A percentile compares a stretch with the other conserved stretches of the same genome.
phyloP scores from a whole-genome alignment of 495 filamentous ascomycete species.

The Entonaema liquescens region DNA sequence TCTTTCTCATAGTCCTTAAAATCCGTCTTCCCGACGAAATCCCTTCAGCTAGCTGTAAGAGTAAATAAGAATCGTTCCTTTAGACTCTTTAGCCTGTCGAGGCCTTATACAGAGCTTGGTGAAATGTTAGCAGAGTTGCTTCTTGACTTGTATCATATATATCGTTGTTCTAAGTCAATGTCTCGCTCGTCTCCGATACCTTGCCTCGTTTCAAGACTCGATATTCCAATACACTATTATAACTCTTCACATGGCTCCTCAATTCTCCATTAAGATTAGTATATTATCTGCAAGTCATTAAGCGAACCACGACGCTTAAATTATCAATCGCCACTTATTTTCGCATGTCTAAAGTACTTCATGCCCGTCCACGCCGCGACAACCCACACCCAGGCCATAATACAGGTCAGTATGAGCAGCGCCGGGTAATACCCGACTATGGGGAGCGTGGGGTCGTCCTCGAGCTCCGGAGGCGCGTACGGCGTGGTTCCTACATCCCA shows the following conservation, averaged over 20 bases:
- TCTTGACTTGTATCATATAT: background rate
- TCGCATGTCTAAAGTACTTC: conserved; percentile 99
- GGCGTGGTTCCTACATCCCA: conserved; percentile 99
- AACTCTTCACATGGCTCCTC: background rate
- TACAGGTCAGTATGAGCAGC: conserved; percentile 85
- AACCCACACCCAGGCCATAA: conserved; percentile 99
- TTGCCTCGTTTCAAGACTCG: background rate
- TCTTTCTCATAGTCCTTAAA: background rate
- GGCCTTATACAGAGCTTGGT: background rate
- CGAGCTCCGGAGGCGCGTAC: conserved; percentile 89
- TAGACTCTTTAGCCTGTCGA: background rate
- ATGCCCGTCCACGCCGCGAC: conserved; percentile 96
- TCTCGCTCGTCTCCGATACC: background rate
- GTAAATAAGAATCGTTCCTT: background rate
- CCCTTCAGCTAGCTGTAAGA: background rate
- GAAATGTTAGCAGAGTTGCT: background rate
- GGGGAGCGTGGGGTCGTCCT: conserved; percentile 91
- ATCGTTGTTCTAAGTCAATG: background rate
- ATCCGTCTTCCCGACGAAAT: background rate
- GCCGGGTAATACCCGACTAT: conserved; percentile 98
- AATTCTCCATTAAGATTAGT: conserved; percentile 1
- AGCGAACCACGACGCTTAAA: background rate
- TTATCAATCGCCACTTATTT: conserved; percentile 67
- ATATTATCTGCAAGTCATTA: background rate
- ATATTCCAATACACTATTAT: background rate